Conservation (phyloP, 441 rosid species). For the California macrophylla region DNA sequence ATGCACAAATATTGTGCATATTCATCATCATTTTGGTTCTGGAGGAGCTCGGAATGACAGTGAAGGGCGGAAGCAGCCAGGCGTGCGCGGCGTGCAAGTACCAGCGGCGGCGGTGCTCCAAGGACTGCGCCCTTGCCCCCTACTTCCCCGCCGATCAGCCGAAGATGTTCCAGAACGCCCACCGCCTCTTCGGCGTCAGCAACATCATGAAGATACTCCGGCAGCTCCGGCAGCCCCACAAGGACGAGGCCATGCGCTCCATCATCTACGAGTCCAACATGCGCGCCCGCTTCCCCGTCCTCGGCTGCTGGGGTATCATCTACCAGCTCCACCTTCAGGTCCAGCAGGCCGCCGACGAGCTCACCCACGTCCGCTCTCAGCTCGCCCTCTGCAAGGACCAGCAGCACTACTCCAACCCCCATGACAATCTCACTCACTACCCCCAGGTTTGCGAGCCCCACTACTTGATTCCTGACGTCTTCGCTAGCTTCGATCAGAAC, state of each 20-base stretch:
- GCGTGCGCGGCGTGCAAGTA: conserved; percentile 92
- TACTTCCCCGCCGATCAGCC: conserved; percentile 72
- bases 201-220: conserved; percentile 51
- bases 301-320: conserved; percentile 60
- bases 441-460: conserved; percentile 24
- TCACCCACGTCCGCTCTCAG: conserved; percentile 37
- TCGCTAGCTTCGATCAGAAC: conserved; percentile 38
- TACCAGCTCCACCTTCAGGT: conserved; percentile 38
- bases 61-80: conserved; percentile 67
- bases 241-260: conserved; percentile 62
- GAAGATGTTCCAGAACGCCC: conserved; percentile 63
- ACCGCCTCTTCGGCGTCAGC: conserved; percentile 64
- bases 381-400: conserved; percentile 47
- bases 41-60: conserved; percentile 37
- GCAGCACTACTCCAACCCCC: too few relatives aligned
- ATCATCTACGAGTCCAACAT: conserved; percentile 58
- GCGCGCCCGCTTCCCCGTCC: conserved; percentile 62
- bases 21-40: background rate
- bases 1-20: background rate
- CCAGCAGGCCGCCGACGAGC: conserved; percentile 44
- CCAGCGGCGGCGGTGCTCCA: conserved; percentile 58
- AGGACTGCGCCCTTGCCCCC: conserved; percentile 59
- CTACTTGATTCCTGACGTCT: conserved; percentile 30
- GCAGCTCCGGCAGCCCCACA: conserved; percentile 34
- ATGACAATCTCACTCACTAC: too few relatives aligned